phyloP scores from a whole-genome alignment of 768 basidiomycete species.

The Sarcodon sp. region DNA sequence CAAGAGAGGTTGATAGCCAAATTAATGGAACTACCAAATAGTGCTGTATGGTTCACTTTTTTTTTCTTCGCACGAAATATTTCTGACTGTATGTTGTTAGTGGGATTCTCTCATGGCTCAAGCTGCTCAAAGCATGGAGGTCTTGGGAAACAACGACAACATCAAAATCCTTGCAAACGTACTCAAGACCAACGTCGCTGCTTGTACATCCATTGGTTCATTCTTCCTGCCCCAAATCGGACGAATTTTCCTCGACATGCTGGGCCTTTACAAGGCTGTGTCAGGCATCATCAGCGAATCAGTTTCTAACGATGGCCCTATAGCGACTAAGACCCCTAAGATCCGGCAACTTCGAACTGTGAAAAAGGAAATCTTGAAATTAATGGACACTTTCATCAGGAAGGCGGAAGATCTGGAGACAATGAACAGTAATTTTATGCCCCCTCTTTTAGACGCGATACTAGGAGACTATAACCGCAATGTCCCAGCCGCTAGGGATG shows the following conservation, averaged over 20 bases:
- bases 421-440: slow-evolving; percentile 87
- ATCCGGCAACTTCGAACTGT: slow-evolving; percentile 89
- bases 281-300: slow-evolving; percentile 93
- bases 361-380: slow-evolving; percentile 94
- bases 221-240: slow-evolving; percentile 98
- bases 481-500: slow-evolving; percentile 86
- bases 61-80: neutral
- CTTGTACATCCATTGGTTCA: slow-evolving; percentile 92
- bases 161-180: slow-evolving; percentile 96
- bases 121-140: slow-evolving; percentile 85
- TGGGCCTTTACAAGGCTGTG: slow-evolving; percentile 94
- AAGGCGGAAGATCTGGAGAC: slow-evolving; percentile 95
- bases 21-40: slow-evolving; percentile 95
- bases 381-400: slow-evolving; percentile 96
- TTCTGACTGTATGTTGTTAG: slow-evolving; percentile 22
- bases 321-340: slow-evolving; percentile 96
- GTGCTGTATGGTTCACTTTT: slow-evolving; percentile 47
- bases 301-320: slow-evolving; percentile 73
- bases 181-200: slow-evolving; percentile 96
- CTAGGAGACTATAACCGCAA: slow-evolving; percentile 96
- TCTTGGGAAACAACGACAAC: slow-evolving; percentile 82
- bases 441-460: slow-evolving; percentile 90
- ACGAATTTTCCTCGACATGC: slow-evolving; percentile 94
- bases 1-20: slow-evolving; percentile 93
- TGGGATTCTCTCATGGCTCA: slow-evolving; percentile 98